Percentiles rank a stretch among this genome's conserved stretches.
Evolutionary conservation across 768 basidiomycete genomes (phyloP).

Genomic region (Royoungia palumana): DNA sequence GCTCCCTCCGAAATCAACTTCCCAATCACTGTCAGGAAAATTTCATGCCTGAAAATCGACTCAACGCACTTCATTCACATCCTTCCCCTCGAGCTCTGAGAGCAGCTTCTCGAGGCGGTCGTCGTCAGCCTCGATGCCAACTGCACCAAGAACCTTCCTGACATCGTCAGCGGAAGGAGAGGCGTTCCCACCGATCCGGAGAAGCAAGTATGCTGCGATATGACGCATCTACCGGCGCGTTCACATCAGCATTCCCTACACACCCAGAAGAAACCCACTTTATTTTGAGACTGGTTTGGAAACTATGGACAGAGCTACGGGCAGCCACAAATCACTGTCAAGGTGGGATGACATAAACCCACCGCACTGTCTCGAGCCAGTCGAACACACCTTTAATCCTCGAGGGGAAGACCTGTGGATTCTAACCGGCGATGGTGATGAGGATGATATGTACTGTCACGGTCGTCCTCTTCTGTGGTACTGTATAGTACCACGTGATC

Average conservation of each 20-base stretch:
- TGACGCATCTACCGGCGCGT: slow-evolving; percentile 67
- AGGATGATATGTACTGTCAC: slow-evolving; percentile 13
- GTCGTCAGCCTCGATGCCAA: slow-evolving; percentile 87
- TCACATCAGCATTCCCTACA: neutral
- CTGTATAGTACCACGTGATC: slow-evolving; percentile 64
- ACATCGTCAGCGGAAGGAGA: slow-evolving; percentile 83
- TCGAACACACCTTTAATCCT: slow-evolving; percentile 69
- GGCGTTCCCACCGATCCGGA: slow-evolving; percentile 90
- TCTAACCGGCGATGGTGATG: slow-evolving; percentile 65
- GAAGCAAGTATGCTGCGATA: slow-evolving; percentile 95
- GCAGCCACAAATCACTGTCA: slow-evolving; percentile 90
- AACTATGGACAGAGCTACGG: slow-evolving; percentile 41
- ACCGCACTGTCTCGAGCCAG: neutral
- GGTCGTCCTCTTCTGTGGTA: slow-evolving; percentile 16
- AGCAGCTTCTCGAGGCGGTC: slow-evolving; percentile 78
- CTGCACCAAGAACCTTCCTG: slow-evolving; percentile 79
- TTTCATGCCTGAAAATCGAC: neutral
- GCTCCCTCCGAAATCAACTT: slow-evolving; percentile 92
- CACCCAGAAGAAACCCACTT: slow-evolving; percentile 37
- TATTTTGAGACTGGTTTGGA: slow-evolving; percentile 31
- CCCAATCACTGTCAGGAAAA: neutral
- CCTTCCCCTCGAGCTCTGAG: slow-evolving; percentile 89
- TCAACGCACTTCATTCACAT: slow-evolving; percentile 68
- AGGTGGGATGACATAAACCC: slow-evolving; percentile 14
- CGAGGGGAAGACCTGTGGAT: slow-evolving; percentile 88